Percentiles rank a stretch among this genome's conserved stretches.
phyloP scores from a whole-genome alignment of 2,329 filamentous ascomycete genomes.

The Paraphaeosphaeria minitans region DNA sequence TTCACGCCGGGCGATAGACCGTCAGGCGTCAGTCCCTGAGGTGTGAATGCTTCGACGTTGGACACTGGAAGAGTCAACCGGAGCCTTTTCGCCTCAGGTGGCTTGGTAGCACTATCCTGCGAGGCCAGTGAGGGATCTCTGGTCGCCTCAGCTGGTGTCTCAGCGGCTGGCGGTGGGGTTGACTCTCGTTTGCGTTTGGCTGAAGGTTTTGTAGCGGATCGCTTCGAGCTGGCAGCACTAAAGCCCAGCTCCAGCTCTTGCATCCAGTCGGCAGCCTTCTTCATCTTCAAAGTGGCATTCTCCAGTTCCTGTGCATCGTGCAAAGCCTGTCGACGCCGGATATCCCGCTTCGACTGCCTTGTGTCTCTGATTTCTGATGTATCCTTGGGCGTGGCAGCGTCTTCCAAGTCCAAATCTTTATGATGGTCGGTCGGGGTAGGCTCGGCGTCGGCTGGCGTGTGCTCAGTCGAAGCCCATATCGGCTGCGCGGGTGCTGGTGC shows the following conservation, averaged over 20 bases:
- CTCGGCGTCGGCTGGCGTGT: neutral
- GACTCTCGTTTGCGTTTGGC: conserved; percentile 64
- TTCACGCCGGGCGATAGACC: conserved; percentile 22
- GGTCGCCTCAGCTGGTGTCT: conserved; percentile 20
- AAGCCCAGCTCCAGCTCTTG: conserved; percentile 45
- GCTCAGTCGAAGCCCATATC: neutral
- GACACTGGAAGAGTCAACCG: conserved; percentile 24
- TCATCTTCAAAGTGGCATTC: conserved; percentile 40
- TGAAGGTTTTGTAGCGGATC: conserved; percentile 27
- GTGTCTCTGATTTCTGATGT: conserved; percentile 81
- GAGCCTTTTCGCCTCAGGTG: conserved; percentile 38
- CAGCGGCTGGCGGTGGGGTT: conserved; percentile 37
- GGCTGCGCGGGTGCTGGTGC: neutral
- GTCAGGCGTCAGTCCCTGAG: conserved; percentile 16
- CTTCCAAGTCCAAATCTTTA: conserved; percentile 52
- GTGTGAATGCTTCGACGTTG: conserved; percentile 17
- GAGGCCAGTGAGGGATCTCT: conserved; percentile 33
- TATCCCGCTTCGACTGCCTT: conserved; percentile 79
- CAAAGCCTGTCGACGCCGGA: conserved; percentile 58
- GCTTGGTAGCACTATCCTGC: conserved; percentile 32
- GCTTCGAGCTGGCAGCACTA: conserved; percentile 26
- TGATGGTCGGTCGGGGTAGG: conserved; percentile 14
- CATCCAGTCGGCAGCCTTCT: conserved; percentile 41
- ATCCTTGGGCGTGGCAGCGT: conserved; percentile 69
- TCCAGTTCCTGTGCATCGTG: conserved; percentile 45